Evolutionary conservation across 495 filamentous ascomycete species (phyloP).

Genomic region (Cercophora scortea): DNA sequence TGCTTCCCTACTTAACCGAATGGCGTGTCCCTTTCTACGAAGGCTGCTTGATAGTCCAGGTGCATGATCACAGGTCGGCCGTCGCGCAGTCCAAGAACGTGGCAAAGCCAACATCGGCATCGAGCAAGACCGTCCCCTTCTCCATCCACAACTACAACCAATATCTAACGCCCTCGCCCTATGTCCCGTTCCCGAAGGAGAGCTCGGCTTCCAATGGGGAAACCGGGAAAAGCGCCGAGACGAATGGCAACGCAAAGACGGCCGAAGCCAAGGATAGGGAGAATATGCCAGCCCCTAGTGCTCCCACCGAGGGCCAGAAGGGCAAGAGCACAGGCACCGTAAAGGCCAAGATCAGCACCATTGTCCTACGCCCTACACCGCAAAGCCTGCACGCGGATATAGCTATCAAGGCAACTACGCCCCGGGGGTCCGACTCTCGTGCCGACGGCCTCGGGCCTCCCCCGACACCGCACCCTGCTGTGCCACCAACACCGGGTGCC

Average conservation of each 20-base stretch:
- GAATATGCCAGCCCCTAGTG: conserved; percentile 44
- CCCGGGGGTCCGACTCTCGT: conserved; percentile 40
- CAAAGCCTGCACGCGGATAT: conserved; percentile 68
- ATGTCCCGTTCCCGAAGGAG: conserved; percentile 68
- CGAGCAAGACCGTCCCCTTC: conserved; percentile 56
- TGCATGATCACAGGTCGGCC: conserved; percentile 70
- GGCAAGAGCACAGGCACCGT: conserved; percentile 31
- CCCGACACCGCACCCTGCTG: conserved; percentile 54
- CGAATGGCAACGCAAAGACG: conserved; percentile 20
- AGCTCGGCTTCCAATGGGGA: conserved; percentile 27
- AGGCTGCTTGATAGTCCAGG: conserved; percentile 87
- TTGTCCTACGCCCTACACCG: conserved; percentile 78
- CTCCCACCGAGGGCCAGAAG: conserved; percentile 38
- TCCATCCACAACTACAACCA: conserved; percentile 88
- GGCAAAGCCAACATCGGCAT: conserved; percentile 45
- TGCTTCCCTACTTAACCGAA: conserved; percentile 52
- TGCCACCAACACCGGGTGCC: conserved; percentile 52
- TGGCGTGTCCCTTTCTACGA: conserved; percentile 81
- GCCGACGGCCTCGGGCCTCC: conserved; percentile 49
- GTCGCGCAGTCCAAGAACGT: conserved; percentile 50
- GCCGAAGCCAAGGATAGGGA: conserved; percentile 32
- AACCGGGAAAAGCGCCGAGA: conserved; percentile 9
- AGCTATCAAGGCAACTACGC: conserved; percentile 65
- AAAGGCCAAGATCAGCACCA: conserved; percentile 62
- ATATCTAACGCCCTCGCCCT: conserved; percentile 80